These are phyloP conservation scores for Luffa aegyptiaca DNA, from an alignment of 306 rosid species.

Conservation along the genomic window DNA sequence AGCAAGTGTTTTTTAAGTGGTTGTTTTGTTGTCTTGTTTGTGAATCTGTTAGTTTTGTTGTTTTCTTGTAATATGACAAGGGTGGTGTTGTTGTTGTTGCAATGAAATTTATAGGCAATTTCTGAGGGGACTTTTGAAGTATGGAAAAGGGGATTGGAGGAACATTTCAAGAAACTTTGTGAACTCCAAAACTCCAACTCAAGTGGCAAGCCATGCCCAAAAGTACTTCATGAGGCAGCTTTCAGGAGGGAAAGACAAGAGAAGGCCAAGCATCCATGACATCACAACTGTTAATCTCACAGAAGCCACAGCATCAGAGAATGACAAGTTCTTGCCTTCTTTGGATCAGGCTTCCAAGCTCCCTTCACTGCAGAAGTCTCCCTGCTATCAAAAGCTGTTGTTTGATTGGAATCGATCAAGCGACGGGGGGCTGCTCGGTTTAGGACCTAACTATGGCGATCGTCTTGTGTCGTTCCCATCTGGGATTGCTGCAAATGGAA, in stretches of 20 bases:
- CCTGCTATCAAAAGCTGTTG: slow-evolving; percentile 38
- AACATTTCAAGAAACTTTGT: slow-evolving; percentile 78
- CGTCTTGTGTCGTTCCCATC: slow-evolving; percentile 13
- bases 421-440: neutral
- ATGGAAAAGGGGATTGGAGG: slow-evolving; percentile 98
- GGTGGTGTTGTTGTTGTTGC: neutral
- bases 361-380: slow-evolving; percentile 26
- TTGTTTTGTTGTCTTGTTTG: neutral
- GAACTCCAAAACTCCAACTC: slow-evolving; percentile 43
- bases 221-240: slow-evolving; percentile 83
- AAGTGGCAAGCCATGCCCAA: slow-evolving; percentile 66
- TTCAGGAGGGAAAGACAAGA: slow-evolving; percentile 75
- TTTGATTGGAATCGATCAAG: neutral
- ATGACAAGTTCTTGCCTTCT: slow-evolving; percentile 16
- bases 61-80: neutral
- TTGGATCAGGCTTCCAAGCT: slow-evolving; percentile 28
- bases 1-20: neutral
- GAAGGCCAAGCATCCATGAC: slow-evolving; percentile 92
- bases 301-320: slow-evolving; percentile 28
- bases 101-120: slow-evolving; percentile 42
- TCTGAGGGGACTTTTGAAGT: slow-evolving; percentile 70
- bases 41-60: neutral
- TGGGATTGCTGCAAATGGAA: slow-evolving; percentile 27
- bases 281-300: slow-evolving; percentile 70
- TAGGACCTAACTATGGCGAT: neutral